Conservation (phyloP, 768 basidiomycete species). For the Gyrodon lividus region DNA sequence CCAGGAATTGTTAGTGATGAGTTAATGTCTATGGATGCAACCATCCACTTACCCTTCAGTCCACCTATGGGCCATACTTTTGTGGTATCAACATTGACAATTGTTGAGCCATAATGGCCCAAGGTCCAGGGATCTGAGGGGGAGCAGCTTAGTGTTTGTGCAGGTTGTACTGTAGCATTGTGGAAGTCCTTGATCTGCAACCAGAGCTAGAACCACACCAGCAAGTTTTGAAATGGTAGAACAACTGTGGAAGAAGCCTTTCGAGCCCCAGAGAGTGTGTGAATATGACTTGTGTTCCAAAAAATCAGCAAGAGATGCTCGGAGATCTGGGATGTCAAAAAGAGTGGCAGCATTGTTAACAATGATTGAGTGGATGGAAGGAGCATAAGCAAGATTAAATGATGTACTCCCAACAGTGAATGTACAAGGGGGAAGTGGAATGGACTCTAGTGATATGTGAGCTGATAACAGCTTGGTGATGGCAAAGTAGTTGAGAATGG, state of each 20-base stretch:
- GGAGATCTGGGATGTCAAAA: conserved; percentile 29
- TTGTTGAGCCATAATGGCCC: background rate
- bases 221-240: background rate
- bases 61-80: background rate
- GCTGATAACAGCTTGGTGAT: no score
- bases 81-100: background rate
- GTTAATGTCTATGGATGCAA: no score
- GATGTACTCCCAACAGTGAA: conserved; percentile 13
- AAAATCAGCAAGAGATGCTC: conserved; percentile 20
- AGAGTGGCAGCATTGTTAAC: conserved; percentile 21
- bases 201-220: background rate
- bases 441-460: background rate
- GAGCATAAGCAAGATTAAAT: conserved; percentile 26
- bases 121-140: background rate
- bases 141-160: background rate
- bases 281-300: background rate
- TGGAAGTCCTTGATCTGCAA: background rate
- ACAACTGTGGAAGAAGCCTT: background rate
- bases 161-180: background rate
- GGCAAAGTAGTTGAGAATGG: background rate
- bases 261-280: background rate
- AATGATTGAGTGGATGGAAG: conserved; percentile 15
- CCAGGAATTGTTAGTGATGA: no score
- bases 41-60: no score
- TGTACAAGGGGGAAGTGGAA: conserved; percentile 13